Evolutionary conservation across 306 rosid genomes (phyloP).

Genomic region (Geum urbanum): DNA sequence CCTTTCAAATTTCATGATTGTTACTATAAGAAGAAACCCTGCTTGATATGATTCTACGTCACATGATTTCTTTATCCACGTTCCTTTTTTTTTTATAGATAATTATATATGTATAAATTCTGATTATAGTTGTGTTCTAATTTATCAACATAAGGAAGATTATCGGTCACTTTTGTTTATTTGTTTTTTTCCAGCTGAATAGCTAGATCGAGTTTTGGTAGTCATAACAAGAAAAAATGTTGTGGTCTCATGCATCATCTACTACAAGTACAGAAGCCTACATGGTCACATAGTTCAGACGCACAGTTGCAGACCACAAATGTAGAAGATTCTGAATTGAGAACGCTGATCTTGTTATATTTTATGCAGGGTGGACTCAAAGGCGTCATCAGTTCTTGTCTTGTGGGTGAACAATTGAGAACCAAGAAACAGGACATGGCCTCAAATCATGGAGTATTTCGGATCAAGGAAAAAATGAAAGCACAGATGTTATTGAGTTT

Average conservation of each 20-base stretch:
- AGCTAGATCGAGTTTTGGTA: not conserved
- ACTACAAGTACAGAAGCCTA: not conserved
- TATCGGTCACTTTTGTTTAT: not conserved
- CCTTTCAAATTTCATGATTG: too few species aligned
- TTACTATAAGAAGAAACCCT: not conserved
- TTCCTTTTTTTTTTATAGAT: constrained; percentile 7
- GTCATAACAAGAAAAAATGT: too few species aligned
- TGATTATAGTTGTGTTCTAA: not conserved
- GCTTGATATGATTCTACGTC: not conserved
- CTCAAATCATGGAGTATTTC: constrained; percentile 2
- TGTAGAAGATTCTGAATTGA: not conserved
- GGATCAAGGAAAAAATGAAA: not conserved
- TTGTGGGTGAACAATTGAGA: not conserved
- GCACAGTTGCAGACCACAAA: not conserved
- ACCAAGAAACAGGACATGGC: constrained; percentile 15
- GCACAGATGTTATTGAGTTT: constrained; percentile 1
- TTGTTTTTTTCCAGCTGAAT: not conserved
- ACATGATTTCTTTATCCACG: not conserved
- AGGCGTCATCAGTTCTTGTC: not conserved
- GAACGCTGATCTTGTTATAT: not conserved
- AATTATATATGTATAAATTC: not conserved
- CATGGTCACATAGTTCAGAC: not conserved
- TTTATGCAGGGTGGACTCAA: constrained; percentile 15
- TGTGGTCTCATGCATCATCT: too few species aligned
- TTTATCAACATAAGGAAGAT: not conserved